These are phyloP conservation scores for Monosporozyma siamensis DNA, from an alignment of 805 yeast species.

Conservation along the genomic window DNA sequence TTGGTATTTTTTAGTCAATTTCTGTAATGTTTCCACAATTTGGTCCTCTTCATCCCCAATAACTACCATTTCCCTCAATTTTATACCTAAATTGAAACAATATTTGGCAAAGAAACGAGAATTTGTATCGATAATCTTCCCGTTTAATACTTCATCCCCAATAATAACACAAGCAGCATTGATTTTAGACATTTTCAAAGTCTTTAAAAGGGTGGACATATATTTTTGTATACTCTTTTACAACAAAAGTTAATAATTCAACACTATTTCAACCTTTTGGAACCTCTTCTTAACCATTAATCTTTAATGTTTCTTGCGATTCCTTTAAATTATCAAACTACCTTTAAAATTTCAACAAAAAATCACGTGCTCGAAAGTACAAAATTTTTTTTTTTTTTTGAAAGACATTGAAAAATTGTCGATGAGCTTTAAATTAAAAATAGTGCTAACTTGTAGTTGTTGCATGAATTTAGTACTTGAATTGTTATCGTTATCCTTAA, in stretches of 20 bases:
- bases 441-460: too few relatives aligned
- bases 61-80: slow-evolving; percentile 55
- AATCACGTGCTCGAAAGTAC: too few relatives aligned
- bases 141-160: slow-evolving; percentile 84
- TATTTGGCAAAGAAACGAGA: slow-evolving; percentile 60
- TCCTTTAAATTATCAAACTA: too few relatives aligned
- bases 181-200: slow-evolving; percentile 7
- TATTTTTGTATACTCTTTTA: background rate
- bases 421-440: too few relatives aligned
- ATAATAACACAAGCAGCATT: slow-evolving; percentile 39
- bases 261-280: too few relatives aligned
- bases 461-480: too few relatives aligned
- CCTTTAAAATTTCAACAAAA: too few relatives aligned
- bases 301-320: too few relatives aligned
- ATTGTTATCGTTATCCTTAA: too few relatives aligned
- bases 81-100: slow-evolving; percentile 61
- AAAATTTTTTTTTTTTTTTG: too few relatives aligned
- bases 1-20: slow-evolving; percentile 44
- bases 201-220: background rate
- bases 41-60: slow-evolving; percentile 71
- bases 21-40: slow-evolving; percentile 43
- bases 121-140: slow-evolving; percentile 74
- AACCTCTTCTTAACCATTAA: too few relatives aligned
- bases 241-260: background rate
- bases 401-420: too few relatives aligned